A percentile compares a stretch with the other conserved stretches of the same genome.
Conservation (phyloP, 345 rosid species). For the Nephelium lappaceum region DNA sequence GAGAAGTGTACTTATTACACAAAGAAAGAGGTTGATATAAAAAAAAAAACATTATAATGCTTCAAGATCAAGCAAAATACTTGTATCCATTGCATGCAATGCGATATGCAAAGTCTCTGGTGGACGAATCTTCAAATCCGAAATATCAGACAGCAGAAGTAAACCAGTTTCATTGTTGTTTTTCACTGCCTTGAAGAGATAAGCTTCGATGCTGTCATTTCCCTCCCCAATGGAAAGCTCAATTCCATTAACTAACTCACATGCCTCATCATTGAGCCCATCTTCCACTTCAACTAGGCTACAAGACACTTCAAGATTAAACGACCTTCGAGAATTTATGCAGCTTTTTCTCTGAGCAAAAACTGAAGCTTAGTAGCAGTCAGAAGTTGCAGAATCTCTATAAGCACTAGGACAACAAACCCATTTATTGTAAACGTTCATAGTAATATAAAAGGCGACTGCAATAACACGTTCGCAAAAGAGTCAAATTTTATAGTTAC, state of each 20-base stretch:
- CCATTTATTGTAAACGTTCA: background rate
- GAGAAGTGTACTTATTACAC: background rate
- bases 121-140: constrained; percentile 82
- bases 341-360: constrained; percentile 48
- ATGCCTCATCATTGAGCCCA: constrained; percentile 57
- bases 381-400: constrained; percentile 24
- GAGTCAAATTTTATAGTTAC: background rate
- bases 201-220: constrained; percentile 57
- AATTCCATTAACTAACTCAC: constrained; percentile 71
- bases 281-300: constrained; percentile 46
- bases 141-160: constrained; percentile 70
- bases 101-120: constrained; percentile 84
- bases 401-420: background rate
- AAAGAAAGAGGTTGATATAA: background rate
- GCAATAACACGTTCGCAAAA: background rate
- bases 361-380: constrained; percentile 50
- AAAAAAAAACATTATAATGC: background rate
- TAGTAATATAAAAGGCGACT: background rate
- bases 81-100: constrained; percentile 91
- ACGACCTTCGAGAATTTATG: constrained; percentile 24
- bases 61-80: constrained; percentile 41
- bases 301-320: constrained; percentile 24
- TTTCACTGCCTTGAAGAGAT: constrained; percentile 77
- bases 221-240: constrained; percentile 68
- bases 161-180: constrained; percentile 80